Percentiles rank a stretch among this genome's conserved stretches.
These are phyloP conservation scores for Phaeomoniella chlamydospora DNA, from an alignment of 2,329 filamentous ascomycete genomes.

Conservation along the genomic window DNA sequence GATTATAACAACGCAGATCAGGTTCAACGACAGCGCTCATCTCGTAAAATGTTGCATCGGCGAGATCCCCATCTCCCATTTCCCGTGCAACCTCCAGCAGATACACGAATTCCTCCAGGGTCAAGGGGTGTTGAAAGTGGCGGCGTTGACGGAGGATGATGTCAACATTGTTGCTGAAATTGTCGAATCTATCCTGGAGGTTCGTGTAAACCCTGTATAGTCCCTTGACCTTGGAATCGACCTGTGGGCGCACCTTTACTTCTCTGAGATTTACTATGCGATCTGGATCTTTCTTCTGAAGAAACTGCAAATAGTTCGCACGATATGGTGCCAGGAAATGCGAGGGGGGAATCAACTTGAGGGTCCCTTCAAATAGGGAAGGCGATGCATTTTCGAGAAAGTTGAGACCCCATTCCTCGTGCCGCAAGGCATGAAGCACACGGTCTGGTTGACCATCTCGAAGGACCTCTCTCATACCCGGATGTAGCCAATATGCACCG, in stretches of 20 bases:
- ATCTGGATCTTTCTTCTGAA: neutral
- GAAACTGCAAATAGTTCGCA: neutral
- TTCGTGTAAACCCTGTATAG: neutral
- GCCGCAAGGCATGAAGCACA: conserved; percentile 20
- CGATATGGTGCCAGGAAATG: conserved; percentile 28
- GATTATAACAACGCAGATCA: conserved; percentile 38
- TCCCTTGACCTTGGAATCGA: neutral
- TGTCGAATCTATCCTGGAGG: conserved; percentile 17
- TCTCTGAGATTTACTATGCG: neutral
- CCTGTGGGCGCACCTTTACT: neutral
- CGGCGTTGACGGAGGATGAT: conserved; percentile 23
- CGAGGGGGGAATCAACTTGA: conserved; percentile 47
- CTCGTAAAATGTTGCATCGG: conserved; percentile 30
- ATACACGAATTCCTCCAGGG: conserved; percentile 34
- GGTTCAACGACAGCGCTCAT: conserved; percentile 24
- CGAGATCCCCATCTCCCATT: conserved; percentile 28
- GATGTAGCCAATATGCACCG: neutral
- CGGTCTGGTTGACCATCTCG: conserved; percentile 23
- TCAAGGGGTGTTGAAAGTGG: conserved; percentile 19
- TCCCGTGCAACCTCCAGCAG: conserved; percentile 37
- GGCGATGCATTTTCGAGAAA: conserved; percentile 8
- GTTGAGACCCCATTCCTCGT: conserved; percentile 14
- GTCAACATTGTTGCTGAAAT: conserved; percentile 22
- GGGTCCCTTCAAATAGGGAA: conserved; percentile 20
- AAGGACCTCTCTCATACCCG: conserved; percentile 13